Evolutionary conservation across 805 yeast genomes (phyloP).

Genomic region (Priceomyces melissophilus): DNA sequence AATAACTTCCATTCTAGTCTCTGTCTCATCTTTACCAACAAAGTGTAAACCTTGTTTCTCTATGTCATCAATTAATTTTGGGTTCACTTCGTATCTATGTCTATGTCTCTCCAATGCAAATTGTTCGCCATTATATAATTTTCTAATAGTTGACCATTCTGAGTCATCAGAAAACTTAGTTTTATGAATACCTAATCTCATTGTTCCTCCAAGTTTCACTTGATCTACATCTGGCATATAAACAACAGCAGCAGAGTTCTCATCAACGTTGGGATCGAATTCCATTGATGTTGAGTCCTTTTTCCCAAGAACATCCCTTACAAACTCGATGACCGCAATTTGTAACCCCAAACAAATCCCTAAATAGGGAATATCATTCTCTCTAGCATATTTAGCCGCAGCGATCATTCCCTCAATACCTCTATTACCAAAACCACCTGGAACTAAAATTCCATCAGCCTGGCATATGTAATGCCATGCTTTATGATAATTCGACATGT

Average conservation of each 20-base stretch:
- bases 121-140: conserved; percentile 69
- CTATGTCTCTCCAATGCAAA: conserved; percentile 91
- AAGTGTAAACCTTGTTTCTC: conserved; percentile 80
- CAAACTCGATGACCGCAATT: conserved; percentile 92
- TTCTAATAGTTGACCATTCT: conserved; percentile 67
- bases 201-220: conserved; percentile 95
- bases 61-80: conserved; percentile 64
- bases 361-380: conserved; percentile 85
- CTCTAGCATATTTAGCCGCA: conserved; percentile 98
- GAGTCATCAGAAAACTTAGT: conserved; percentile 72
- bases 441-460: conserved; percentile 95
- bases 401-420: conserved; percentile 98
- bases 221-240: conserved; percentile 99
- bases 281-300: conserved; percentile 76
- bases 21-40: conserved; percentile 90
- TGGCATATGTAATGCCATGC: conserved; percentile 93
- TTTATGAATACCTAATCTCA: conserved; percentile 95
- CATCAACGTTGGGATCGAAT: conserved; percentile 61
- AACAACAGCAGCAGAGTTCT: conserved; percentile 71
- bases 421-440: conserved; percentile 97
- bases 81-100: conserved; percentile 97
- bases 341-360: conserved; percentile 98
- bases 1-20: conserved; percentile 89
- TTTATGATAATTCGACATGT: conserved; percentile 79
- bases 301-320: conserved; percentile 71